Base-by-base conservation (phyloP, 306 rosid species). In the Neltuma alba region DNA sequence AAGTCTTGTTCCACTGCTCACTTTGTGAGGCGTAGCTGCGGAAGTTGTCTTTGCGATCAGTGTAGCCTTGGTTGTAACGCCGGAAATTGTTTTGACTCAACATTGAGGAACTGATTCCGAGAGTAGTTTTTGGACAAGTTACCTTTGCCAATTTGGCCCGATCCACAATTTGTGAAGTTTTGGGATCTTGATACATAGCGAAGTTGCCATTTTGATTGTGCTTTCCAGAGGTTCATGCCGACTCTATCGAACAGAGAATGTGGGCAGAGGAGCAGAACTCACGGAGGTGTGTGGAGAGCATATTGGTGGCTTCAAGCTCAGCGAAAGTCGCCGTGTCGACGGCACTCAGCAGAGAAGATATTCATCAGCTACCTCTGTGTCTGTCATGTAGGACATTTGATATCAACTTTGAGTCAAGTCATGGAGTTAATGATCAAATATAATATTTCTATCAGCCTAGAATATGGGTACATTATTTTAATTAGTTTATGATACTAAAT, bases 101-200 rank as follows among this genome's bases (percentile, higher is more conserved):
- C 7, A 7, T 2, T n/a, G 41, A 37, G 8, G 6, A 6, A 6
- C 16, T 42, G 14, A 42, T 12, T 3, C n/a, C 3, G 7, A 7
- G 96, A 90, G 88, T 94, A n/a, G n/a, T n/a, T n/a, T n/a, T n/a
- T n/a, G n/a, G n/a, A n/a, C n/a, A n/a, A n/a, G n/a, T n/a, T n/a
- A 94, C 81, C 1, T 12, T 96, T 93, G 2, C 83, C 91, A 20
- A 65, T 54, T 28, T 91, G 79, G 10, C 31, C 72, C 40, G 87
- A 74, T 8, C 97, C 98, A 73, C 92, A 94, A 55, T 81, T 89
- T 63, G 93, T 89, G 87, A 94, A 94, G 73, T 94, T 94, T 72
- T 50, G 54, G 77, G 1, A 11, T 10, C 40, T 1, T 42, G 0
- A 76, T 94, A 94, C 15, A n/a, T 70, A 1, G 87, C 33, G 42